These are phyloP conservation scores for Letharia lupina DNA, from an alignment of 495 filamentous ascomycete genomes.

Conservation along the genomic window DNA sequence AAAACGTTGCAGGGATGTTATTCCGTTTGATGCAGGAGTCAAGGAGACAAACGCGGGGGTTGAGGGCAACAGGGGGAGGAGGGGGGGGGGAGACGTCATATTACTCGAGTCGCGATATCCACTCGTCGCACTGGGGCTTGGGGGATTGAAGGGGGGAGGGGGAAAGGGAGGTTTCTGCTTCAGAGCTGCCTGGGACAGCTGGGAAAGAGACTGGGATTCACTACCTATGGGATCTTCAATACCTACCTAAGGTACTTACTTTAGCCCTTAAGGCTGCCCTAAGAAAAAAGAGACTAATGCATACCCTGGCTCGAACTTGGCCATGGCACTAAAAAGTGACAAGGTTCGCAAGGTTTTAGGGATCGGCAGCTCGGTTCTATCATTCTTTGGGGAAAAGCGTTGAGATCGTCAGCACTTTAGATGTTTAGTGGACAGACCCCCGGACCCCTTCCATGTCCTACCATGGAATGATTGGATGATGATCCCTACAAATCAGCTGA, in stretches of 20 bases:
- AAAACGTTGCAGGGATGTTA: constrained; percentile 7
- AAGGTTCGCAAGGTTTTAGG: not conserved
- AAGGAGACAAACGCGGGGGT: not conserved
- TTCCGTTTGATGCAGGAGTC: constrained; percentile 7
- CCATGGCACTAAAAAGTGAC: not conserved
- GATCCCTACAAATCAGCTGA: not conserved
- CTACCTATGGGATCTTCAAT: constrained; percentile 4
- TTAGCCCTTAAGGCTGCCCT: constrained; percentile 15
- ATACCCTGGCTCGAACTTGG: no score
- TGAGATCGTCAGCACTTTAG: constrained; percentile 14
- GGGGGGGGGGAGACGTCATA: constrained; percentile 14
- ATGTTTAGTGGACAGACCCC: not conserved
- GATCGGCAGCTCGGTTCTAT: constrained; percentile 21
- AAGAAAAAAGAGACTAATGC: not conserved
- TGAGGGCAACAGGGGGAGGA: not conserved
- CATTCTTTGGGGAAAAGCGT: constrained; percentile 16
- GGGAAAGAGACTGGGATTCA: not conserved
- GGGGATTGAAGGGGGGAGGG: not conserved
- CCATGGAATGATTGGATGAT: not conserved
- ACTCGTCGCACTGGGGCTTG: constrained; percentile 6
- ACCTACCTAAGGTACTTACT: no score
- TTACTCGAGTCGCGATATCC: constrained; percentile 17
- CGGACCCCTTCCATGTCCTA: not conserved
- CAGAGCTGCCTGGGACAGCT: constrained; percentile 7
- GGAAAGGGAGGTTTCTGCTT: constrained; percentile 1